These are phyloP conservation scores for Aspergillus fumigatus DNA, from an alignment of 2,329 filamentous ascomycete species.

Conservation along the genomic window DNA sequence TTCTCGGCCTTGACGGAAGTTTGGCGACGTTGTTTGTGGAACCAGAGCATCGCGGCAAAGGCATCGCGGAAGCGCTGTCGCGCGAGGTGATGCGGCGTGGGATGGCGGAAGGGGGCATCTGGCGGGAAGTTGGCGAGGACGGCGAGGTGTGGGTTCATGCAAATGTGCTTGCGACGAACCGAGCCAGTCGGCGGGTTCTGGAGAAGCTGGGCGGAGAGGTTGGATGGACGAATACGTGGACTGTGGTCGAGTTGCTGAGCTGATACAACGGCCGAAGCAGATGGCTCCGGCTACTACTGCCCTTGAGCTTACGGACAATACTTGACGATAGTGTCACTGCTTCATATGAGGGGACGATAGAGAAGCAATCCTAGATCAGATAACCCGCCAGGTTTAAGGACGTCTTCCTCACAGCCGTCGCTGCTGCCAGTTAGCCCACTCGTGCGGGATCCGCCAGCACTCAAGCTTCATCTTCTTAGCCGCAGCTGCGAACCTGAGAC, in stretches of 20 bases:
- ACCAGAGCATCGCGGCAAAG: constrained; percentile 36
- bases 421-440: too few relatives aligned
- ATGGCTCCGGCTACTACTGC: not conserved
- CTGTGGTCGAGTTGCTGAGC: constrained; percentile 30
- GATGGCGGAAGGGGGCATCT: constrained; percentile 19
- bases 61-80: constrained; percentile 30
- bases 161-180: constrained; percentile 34
- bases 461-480: too few relatives aligned
- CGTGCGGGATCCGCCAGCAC: too few relatives aligned
- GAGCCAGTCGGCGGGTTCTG: constrained; percentile 39
- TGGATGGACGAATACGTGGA: constrained; percentile 35
- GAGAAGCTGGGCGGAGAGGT: constrained; percentile 40
- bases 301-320: not conserved
- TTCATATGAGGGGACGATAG: not conserved
- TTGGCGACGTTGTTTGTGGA: constrained; percentile 40
- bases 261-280: not conserved
- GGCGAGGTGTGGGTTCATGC: constrained; percentile 31
- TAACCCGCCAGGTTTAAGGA: too few relatives aligned
- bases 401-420: too few relatives aligned
- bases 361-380: too few relatives aligned
- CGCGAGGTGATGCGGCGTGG: constrained; percentile 30
- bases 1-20: constrained; percentile 35
- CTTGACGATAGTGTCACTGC: not conserved
- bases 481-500: too few relatives aligned
- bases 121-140: constrained; percentile 11